Percentiles rank a stretch among this genome's conserved stretches.
phyloP scores from a whole-genome alignment of 768 basidiomycete species.

The Coprinopsis marcescibilis region DNA sequence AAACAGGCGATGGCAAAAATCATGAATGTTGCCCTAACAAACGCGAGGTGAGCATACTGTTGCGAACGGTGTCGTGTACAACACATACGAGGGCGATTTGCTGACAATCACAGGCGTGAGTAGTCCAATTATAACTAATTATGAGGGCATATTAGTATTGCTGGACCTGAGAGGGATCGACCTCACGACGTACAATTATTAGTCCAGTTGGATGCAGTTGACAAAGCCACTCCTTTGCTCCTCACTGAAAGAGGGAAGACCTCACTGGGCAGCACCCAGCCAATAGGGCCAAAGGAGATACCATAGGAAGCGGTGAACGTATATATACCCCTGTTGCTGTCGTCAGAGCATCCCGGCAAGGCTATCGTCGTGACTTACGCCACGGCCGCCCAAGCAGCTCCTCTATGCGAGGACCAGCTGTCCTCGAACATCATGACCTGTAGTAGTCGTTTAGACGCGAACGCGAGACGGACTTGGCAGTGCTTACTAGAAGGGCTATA shows the following conservation, averaged over 20 bases:
- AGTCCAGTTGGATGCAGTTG: conserved; percentile 82
- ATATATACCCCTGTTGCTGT: conserved; percentile 48
- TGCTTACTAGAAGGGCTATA: conserved; percentile 56
- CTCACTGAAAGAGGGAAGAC: conserved; percentile 76
- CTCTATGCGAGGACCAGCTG: conserved; percentile 53
- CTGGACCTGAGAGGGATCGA: neutral
- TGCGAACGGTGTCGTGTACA: neutral
- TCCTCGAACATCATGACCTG: conserved; percentile 45
- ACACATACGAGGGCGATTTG: conserved; percentile 48
- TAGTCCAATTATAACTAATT: conserved; percentile 67
- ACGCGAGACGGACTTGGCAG: neutral
- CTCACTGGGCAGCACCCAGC: conserved; percentile 82
- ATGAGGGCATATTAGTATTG: neutral
- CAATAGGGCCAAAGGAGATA: conserved; percentile 70
- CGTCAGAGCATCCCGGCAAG: neutral
- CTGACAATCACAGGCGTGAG: conserved; percentile 64
- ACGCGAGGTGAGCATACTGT: neutral
- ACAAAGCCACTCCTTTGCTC: conserved; percentile 76
- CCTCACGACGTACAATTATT: conserved; percentile 59
- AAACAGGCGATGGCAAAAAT: conserved; percentile 62
- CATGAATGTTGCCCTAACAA: conserved; percentile 57
- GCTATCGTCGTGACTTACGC: conserved; percentile 31
- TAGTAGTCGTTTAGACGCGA: conserved; percentile 4
- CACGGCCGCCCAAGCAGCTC: conserved; percentile 67
- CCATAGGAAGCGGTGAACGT: conserved; percentile 75